These are phyloP conservation scores for Rhodotorula sp. DNA, from an alignment of 1,284 basidiomycete species.

Conservation along the genomic window DNA sequence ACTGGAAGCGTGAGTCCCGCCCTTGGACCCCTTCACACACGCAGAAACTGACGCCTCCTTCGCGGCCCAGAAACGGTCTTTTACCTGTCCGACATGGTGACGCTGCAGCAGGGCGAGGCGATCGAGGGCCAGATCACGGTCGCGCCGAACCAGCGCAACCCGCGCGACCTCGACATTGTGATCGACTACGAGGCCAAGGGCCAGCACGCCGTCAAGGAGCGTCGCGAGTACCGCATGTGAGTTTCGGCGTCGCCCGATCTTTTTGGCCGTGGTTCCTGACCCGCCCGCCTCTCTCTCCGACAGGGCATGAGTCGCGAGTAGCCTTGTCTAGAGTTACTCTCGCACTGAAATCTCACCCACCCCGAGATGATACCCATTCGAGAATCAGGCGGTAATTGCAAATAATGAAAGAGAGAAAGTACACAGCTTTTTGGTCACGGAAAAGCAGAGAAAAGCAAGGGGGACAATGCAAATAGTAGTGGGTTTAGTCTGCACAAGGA, in stretches of 20 bases:
- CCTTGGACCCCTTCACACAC: background rate
- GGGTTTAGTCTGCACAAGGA: slow-evolving; percentile 4
- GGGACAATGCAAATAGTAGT: background rate
- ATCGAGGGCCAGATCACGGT: slow-evolving; percentile 72
- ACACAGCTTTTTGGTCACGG: background rate
- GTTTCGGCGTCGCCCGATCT: too few species aligned
- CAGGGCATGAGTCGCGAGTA: slow-evolving; percentile 8
- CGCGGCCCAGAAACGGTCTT: slow-evolving; percentile 76
- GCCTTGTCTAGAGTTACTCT: too few species aligned
- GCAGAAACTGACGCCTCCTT: slow-evolving; percentile 49
- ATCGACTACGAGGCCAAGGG: slow-evolving; percentile 65
- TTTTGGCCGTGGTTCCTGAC: too few species aligned
- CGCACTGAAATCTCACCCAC: background rate
- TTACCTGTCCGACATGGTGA: slow-evolving; percentile 75
- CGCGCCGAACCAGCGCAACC: slow-evolving; percentile 83
- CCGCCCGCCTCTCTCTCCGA: too few species aligned
- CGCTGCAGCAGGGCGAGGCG: slow-evolving; percentile 62
- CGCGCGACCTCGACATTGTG: slow-evolving; percentile 85
- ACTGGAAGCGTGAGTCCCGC: slow-evolving; percentile 59
- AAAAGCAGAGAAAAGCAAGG: background rate
- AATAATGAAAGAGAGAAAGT: background rate
- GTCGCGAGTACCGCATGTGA: slow-evolving; percentile 40
- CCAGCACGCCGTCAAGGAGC: slow-evolving; percentile 17
- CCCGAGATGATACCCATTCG: background rate
- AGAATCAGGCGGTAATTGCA: background rate